These are phyloP conservation scores for Wallacemonas sp. DNA, from an alignment of 208 protist species.

Conservation along the genomic window DNA sequence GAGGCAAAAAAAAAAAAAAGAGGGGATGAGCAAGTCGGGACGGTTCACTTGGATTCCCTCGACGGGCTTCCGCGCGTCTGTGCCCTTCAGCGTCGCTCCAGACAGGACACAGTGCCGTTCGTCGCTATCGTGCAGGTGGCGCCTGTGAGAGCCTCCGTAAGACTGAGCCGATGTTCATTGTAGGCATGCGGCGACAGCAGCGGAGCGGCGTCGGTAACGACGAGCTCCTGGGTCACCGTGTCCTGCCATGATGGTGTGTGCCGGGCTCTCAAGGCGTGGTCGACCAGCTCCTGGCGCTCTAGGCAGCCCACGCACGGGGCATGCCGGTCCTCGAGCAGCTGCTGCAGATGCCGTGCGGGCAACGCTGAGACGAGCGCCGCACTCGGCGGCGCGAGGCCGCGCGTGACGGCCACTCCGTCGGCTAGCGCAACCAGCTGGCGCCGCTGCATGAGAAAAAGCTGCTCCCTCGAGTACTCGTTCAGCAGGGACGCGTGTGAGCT, in stretches of 20 bases:
- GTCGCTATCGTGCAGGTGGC: not conserved
- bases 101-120: conserved; percentile 11
- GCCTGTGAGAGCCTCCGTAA: conserved; percentile 6
- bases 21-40: not conserved
- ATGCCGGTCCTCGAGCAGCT: conserved; percentile 42
- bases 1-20: conserved; percentile 3
- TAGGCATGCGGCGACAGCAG: not conserved
- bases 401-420: conserved; percentile 28
- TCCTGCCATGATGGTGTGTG: conserved; percentile 39
- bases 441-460: conserved; percentile 42
- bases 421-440: conserved; percentile 22
- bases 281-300: conserved; percentile 45
- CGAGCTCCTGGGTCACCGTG: conserved; percentile 43
- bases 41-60: no score
- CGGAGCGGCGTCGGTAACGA: conserved; percentile 30
- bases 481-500: conserved; percentile 25
- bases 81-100: not conserved
- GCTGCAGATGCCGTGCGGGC: conserved; percentile 30
- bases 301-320: conserved; percentile 43
- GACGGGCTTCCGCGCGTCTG: no score
- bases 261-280: conserved; percentile 35
- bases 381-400: conserved; percentile 25
- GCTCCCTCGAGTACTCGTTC: conserved; percentile 40
- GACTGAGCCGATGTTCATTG: conserved; percentile 4
- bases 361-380: conserved; percentile 19